These are phyloP conservation scores for Saccharomyces hybrid DNA, from an alignment of 1,139 yeast genomes.

Conservation along the genomic window DNA sequence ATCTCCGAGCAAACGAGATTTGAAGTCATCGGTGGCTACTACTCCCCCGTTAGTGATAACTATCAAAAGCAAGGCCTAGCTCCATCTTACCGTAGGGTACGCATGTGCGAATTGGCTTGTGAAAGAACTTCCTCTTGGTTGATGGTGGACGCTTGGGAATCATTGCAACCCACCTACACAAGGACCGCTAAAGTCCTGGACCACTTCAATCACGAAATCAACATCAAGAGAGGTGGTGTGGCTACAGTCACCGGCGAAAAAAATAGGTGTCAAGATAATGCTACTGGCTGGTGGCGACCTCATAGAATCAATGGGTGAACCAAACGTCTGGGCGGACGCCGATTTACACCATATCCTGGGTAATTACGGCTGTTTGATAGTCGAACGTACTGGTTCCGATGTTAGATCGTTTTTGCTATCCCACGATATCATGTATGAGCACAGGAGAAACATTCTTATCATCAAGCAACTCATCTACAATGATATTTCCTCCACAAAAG, in stretches of 20 bases:
- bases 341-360: constrained; percentile 94
- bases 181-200: constrained; percentile 93
- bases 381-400: constrained; percentile 94
- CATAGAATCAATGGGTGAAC: constrained; percentile 98
- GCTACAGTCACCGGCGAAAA: constrained; percentile 61
- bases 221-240: constrained; percentile 77
- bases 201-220: constrained; percentile 92
- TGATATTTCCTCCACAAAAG: constrained; percentile 92
- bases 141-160: constrained; percentile 99
- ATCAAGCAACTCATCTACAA: constrained; percentile 93
- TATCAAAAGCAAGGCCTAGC: constrained; percentile 93
- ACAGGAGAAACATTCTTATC: constrained; percentile 83
- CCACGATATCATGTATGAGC: constrained; percentile 96
- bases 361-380: constrained; percentile 89
- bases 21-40: constrained; percentile 94
- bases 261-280: constrained; percentile 89
- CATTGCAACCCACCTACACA: constrained; percentile 82
- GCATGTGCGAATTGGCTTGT: constrained; percentile 97
- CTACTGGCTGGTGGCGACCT: constrained; percentile 94
- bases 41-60: constrained; percentile 94
- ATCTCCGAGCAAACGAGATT: constrained; percentile 85
- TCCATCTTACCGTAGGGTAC: constrained; percentile 75
- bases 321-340: constrained; percentile 96
- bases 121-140: constrained; percentile 95
- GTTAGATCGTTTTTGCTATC: constrained; percentile 84